A percentile compares a stretch with the other conserved stretches of the same genome.
Conservation (phyloP, 2,329 filamentous ascomycete species). For the Didymosphaeria variabile region DNA sequence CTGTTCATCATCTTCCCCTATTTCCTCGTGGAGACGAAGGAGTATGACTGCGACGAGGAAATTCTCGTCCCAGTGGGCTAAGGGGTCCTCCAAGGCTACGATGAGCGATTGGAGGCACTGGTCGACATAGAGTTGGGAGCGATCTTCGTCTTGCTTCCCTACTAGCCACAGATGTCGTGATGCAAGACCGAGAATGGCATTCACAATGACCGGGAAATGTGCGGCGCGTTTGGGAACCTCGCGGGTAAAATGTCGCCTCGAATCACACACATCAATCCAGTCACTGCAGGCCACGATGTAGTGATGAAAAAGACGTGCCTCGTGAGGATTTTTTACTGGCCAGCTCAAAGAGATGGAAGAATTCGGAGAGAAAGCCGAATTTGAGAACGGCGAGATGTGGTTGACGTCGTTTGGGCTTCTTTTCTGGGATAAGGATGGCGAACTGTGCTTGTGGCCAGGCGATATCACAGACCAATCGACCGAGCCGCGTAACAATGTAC, state of each 20-base stretch:
- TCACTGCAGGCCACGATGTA: conserved; percentile 40
- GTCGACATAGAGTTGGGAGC: conserved; percentile 57
- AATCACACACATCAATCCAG: conserved; percentile 42
- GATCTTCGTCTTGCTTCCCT: conserved; percentile 49
- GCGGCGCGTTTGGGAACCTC: conserved; percentile 59
- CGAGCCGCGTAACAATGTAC: background rate
- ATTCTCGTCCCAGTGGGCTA: conserved; percentile 56
- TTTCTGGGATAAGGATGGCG: conserved; percentile 12
- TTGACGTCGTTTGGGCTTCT: conserved; percentile 12
- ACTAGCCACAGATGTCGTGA: conserved; percentile 57
- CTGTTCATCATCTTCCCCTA: conserved; percentile 50
- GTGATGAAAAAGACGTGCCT: conserved; percentile 40
- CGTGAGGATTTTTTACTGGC: conserved; percentile 36
- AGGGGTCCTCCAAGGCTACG: conserved; percentile 53
- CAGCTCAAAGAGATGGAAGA: conserved; percentile 30
- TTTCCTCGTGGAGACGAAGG: conserved; percentile 60
- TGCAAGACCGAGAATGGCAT: conserved; percentile 58
- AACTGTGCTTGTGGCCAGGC: conserved; percentile 8
- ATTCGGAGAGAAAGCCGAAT: conserved; percentile 35
- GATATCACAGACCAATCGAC: conserved; percentile 12
- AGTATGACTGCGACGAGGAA: conserved; percentile 60
- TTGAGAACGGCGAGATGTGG: conserved; percentile 33
- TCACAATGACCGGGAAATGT: conserved; percentile 57
- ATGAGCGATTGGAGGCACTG: conserved; percentile 59
- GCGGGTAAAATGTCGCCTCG: conserved; percentile 51